Percentiles rank a stretch among this genome's conserved stretches.
phyloP scores from a whole-genome alignment of 2,329 filamentous ascomycete genomes.

The Teratosphaeria gauchensis region DNA sequence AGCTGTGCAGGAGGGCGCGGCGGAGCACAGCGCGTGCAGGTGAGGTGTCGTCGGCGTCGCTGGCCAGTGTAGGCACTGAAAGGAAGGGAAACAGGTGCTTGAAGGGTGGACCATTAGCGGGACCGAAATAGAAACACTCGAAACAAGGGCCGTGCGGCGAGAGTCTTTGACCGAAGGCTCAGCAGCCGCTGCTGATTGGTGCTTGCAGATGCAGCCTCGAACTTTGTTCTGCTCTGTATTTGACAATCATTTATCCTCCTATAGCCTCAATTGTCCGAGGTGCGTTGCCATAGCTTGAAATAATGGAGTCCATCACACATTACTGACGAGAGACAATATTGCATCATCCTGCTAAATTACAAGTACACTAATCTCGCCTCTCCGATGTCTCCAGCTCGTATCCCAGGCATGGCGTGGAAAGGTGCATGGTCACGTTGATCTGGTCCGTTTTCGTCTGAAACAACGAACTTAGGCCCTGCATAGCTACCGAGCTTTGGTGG shows the following conservation, averaged over 20 bases:
- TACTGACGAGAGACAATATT: neutral
- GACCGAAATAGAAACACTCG: neutral
- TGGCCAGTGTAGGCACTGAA: neutral
- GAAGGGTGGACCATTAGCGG: neutral
- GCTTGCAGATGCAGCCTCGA: neutral
- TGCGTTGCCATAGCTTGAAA: neutral
- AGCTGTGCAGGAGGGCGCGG: neutral
- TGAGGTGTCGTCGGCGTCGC: neutral
- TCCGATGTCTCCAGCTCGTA: neutral
- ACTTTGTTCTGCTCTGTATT: neutral
- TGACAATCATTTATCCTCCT: neutral
- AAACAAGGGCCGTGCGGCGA: no score
- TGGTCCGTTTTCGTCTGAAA: neutral
- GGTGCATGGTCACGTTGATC: neutral
- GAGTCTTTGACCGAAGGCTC: no score
- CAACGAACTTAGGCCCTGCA: neutral
- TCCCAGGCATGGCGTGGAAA: neutral
- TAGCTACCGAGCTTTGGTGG: neutral
- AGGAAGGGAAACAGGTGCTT: neutral
- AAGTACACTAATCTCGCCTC: neutral
- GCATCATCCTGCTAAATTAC: neutral
- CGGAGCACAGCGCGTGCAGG: neutral
- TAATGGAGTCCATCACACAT: neutral
- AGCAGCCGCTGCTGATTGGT: no score
- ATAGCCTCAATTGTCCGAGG: neutral